A percentile compares a stretch with the other conserved stretches of the same genome.
Evolutionary conservation across 78 protist species (phyloP).

Genomic region (Planoprotostelium fungivorum): DNA sequence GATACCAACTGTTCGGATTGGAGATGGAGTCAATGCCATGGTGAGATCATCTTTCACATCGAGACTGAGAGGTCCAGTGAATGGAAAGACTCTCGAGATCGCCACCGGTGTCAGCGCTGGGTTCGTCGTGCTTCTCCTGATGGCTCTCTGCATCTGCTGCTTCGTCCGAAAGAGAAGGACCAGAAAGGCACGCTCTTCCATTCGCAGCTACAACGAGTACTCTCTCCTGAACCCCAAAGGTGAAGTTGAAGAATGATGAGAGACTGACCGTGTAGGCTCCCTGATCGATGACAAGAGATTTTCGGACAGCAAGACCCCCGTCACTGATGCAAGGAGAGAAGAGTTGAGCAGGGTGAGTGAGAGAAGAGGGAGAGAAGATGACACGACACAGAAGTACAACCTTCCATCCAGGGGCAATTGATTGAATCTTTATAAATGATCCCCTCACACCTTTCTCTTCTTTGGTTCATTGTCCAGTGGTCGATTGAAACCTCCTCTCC

Average conservation of each 20-base stretch:
- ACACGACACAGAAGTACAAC: not conserved
- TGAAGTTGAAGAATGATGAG: no score
- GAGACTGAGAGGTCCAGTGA: not conserved
- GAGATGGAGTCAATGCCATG: not conserved
- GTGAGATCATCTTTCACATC: not conserved
- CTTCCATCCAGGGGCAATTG: not conserved
- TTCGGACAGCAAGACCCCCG: not conserved
- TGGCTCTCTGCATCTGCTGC: not conserved
- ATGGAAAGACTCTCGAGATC: not conserved
- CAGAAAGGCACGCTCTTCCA: not conserved
- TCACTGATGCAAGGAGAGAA: not conserved
- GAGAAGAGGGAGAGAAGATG: not conserved
- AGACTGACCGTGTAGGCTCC: no score
- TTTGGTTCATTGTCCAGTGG: slow-evolving; percentile 16
- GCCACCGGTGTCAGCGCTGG: not conserved
- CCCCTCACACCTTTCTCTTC: not conserved
- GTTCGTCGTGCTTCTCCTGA: not conserved
- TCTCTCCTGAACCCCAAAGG: not conserved
- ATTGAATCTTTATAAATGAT: not conserved
- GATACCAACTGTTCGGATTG: not conserved
- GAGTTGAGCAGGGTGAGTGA: not conserved
- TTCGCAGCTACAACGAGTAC: not conserved
- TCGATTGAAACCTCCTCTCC: slow-evolving; percentile 31
- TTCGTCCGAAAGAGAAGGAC: not conserved
- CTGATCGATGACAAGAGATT: no score